phyloP scores from a whole-genome alignment of 371 early-diverging fungal species.

The Blyttiomyces sp. region DNA sequence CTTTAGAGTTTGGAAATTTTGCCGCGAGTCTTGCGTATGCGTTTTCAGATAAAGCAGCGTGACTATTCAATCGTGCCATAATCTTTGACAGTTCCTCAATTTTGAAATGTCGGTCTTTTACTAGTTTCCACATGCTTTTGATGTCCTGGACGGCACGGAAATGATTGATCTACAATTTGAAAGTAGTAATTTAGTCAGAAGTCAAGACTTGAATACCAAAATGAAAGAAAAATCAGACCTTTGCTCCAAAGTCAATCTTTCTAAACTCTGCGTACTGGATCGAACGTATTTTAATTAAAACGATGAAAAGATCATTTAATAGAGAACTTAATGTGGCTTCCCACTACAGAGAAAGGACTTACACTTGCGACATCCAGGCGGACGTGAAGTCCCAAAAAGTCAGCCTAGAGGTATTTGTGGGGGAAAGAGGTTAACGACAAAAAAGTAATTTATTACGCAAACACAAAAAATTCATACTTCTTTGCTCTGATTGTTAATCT shows the following conservation, averaged over 20 bases:
- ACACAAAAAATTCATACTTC: not conserved
- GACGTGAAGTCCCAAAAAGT: constrained; percentile 12
- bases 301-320: too few species aligned
- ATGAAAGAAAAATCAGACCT: constrained; percentile 9
- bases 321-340: too few species aligned
- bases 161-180: too few species aligned
- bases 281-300: too few species aligned
- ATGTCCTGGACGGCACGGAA: constrained; percentile 14
- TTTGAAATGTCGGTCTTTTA: not conserved
- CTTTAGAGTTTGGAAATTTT: constrained; percentile 21
- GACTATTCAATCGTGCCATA: constrained; percentile 2
- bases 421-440: too few species aligned
- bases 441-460: not conserved
- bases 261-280: constrained; percentile 18
- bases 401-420: not conserved
- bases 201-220: constrained; percentile 5
- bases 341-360: too few species aligned
- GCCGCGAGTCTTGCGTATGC: constrained; percentile 8
- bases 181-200: too few species aligned
- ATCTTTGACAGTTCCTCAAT: constrained; percentile 14
- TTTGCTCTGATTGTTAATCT: constrained; percentile 5
- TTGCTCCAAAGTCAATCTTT: constrained; percentile 21
- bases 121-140: constrained; percentile 19
- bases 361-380: constrained; percentile 10
- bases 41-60: constrained; percentile 7